Evolutionary conservation across 1,139 yeast genomes (phyloP).

Genomic region (Suhomyces panamericanus): DNA sequence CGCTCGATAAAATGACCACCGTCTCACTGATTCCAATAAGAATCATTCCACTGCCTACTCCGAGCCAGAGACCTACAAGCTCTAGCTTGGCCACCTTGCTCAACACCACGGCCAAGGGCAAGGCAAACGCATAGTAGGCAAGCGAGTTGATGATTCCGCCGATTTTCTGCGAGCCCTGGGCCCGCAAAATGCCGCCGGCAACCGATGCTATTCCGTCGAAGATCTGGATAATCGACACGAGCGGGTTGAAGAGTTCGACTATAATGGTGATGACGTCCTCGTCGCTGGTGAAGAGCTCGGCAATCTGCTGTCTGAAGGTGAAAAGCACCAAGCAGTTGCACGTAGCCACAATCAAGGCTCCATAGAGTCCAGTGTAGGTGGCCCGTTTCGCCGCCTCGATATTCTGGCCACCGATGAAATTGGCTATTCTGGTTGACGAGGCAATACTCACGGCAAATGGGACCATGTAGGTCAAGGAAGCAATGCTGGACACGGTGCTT

Average conservation of each 20-base stretch:
- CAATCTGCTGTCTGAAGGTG: constrained; percentile 56
- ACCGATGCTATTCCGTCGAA: constrained; percentile 84
- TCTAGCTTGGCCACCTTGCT: constrained; percentile 56
- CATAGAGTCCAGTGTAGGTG: constrained; percentile 58
- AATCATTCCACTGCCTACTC: constrained; percentile 75
- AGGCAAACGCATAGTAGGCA: constrained; percentile 68
- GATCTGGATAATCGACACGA: constrained; percentile 70
- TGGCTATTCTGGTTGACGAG: constrained; percentile 83
- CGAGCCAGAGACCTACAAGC: constrained; percentile 83
- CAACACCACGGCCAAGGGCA: constrained; percentile 68
- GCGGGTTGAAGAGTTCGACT: constrained; percentile 55
- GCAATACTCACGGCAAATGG: constrained; percentile 92
- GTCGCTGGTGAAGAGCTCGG: constrained; percentile 69
- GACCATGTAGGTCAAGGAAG: constrained; percentile 77
- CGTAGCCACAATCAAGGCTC: constrained; percentile 60
- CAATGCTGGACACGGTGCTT: constrained; percentile 79
- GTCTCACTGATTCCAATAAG: constrained; percentile 66
- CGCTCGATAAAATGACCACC: constrained; percentile 35
- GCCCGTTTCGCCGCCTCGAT: constrained; percentile 62
- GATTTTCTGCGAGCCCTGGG: constrained; percentile 80
- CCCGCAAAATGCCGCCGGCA: constrained; percentile 81
- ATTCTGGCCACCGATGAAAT: constrained; percentile 80
- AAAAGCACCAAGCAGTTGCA: constrained; percentile 56
- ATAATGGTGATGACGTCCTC: constrained; percentile 56
- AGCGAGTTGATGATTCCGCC: constrained; percentile 80